phyloP scores from a whole-genome alignment of 495 filamentous ascomycete genomes.

The Chaetomidium leptoderma region DNA sequence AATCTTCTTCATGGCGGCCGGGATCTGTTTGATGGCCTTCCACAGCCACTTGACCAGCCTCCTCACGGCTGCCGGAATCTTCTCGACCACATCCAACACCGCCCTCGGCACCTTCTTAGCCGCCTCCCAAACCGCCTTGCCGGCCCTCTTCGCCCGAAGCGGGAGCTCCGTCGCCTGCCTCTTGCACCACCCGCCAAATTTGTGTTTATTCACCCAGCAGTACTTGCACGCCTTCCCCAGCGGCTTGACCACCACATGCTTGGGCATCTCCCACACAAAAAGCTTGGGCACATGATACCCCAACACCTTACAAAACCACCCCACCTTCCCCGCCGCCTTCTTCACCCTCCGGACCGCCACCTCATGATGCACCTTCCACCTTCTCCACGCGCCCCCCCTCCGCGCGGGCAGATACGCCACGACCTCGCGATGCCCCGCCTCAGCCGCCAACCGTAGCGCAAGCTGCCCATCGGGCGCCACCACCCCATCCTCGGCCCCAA shows the following conservation, averaged over 20 bases:
- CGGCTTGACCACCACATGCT: slow-evolving; percentile 29
- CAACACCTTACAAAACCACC: slow-evolving; percentile 25
- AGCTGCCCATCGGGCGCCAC: slow-evolving; percentile 32
- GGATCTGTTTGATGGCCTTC: slow-evolving; percentile 29
- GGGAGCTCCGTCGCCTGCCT: slow-evolving; percentile 21
- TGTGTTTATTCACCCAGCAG: slow-evolving; percentile 26
- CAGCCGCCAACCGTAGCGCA: slow-evolving; percentile 31
- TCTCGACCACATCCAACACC: slow-evolving; percentile 23
- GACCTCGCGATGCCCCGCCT: slow-evolving; percentile 28
- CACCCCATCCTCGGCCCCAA: slow-evolving; percentile 27
- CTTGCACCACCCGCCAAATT: slow-evolving; percentile 30
- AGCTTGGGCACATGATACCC: slow-evolving; percentile 32
- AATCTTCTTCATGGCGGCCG: slow-evolving; percentile 27
- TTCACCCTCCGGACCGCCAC: slow-evolving; percentile 24
- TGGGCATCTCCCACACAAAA: slow-evolving; percentile 30
- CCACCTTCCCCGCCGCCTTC: slow-evolving; percentile 21
- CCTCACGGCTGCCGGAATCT: slow-evolving; percentile 21
- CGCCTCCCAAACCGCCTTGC: slow-evolving; percentile 24
- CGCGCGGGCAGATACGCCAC: slow-evolving; percentile 30
- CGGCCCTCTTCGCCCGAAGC: slow-evolving; percentile 4
- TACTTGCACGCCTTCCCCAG: slow-evolving; percentile 20
- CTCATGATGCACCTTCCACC: slow-evolving; percentile 26
- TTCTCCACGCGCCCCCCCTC: slow-evolving; percentile 30
- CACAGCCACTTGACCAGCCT: slow-evolving; percentile 17
- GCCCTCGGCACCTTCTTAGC: slow-evolving; percentile 22